Evolutionary conservation across 2,329 filamentous ascomycete genomes (phyloP).

Genomic region (Fusarium penzigii): DNA sequence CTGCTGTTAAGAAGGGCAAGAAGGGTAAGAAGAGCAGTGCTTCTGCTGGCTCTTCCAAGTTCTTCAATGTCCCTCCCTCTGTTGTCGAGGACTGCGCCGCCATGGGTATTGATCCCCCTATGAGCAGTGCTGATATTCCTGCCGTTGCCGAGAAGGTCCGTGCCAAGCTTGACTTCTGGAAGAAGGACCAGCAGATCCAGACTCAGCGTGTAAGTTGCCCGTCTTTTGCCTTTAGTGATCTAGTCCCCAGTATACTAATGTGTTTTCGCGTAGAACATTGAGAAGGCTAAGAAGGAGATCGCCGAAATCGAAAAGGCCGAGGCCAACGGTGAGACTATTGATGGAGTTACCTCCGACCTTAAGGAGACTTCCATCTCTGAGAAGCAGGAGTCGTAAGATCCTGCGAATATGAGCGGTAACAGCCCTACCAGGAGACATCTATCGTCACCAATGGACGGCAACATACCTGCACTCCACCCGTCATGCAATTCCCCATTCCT

Average conservation of each 20-base stretch:
- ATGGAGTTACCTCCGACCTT: conserved; percentile 52
- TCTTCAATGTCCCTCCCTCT: conserved; percentile 83
- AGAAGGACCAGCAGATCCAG: conserved; percentile 83
- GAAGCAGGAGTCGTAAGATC: conserved; percentile 48
- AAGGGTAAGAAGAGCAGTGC: conserved; percentile 68
- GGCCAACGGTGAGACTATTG: conserved; percentile 54
- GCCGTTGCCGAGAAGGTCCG: conserved; percentile 83
- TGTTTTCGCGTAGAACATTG: conserved; percentile 71
- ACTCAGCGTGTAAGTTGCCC: conserved; percentile 76
- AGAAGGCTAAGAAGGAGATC: conserved; percentile 95
- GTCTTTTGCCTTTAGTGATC: background rate
- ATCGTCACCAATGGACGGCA: conserved; percentile 2
- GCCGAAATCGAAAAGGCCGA: conserved; percentile 73
- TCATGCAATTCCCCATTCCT: background rate
- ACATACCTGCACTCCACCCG: background rate
- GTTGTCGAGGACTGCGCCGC: conserved; percentile 88
- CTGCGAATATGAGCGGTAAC: background rate
- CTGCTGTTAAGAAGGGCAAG: conserved; percentile 83
- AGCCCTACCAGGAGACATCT: background rate
- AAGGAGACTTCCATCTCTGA: conserved; percentile 55
- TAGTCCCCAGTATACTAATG: conserved; percentile 30
- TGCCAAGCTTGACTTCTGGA: conserved; percentile 89
- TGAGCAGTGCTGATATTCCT: conserved; percentile 81
- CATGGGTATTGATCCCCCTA: conserved; percentile 84
- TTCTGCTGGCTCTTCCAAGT: conserved; percentile 50